Conservation (phyloP, 1,284 basidiomycete genomes). For the Exobasidium cylindrosporum region DNA sequence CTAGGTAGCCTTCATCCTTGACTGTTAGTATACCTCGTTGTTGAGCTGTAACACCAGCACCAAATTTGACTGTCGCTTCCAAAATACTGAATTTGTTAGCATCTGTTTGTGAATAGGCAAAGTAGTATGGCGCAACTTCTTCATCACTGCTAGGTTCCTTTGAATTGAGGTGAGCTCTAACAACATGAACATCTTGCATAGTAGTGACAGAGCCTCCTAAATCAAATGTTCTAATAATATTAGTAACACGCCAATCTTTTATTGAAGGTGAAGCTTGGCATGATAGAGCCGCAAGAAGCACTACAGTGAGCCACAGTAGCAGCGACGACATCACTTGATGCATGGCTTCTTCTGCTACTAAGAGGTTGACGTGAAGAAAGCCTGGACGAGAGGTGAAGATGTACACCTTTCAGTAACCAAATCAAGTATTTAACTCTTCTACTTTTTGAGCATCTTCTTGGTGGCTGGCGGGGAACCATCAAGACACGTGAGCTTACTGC, state of each 20-base stretch:
- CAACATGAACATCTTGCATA: not conserved
- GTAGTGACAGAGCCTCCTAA: conserved; percentile 2
- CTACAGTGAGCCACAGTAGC: not conserved
- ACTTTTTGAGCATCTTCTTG: too few species aligned
- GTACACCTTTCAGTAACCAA: too few species aligned
- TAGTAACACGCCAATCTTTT: conserved; percentile 6
- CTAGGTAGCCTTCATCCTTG: conserved; percentile 1
- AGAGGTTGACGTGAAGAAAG: too few species aligned
- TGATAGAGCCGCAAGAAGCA: not conserved
- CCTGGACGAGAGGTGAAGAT: too few species aligned
- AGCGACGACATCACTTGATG: too few species aligned
- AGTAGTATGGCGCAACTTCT: conserved; percentile 2
- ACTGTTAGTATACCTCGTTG: conserved; percentile 13
- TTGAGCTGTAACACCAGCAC: conserved; percentile 12
- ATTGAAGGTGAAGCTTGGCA: not conserved
- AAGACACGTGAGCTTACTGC: too few species aligned
- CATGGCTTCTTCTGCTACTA: too few species aligned
- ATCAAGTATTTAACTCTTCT: too few species aligned
- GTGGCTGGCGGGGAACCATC: too few species aligned
- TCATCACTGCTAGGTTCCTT: not conserved
- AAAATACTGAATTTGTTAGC: not conserved
- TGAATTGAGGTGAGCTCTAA: not conserved
- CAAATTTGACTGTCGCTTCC: conserved; percentile 13
- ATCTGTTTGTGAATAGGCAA: conserved; percentile 3
- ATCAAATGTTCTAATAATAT: conserved; percentile 6